phyloP scores from a whole-genome alignment of 306 rosid species.

The Mimosa bimucronata region DNA sequence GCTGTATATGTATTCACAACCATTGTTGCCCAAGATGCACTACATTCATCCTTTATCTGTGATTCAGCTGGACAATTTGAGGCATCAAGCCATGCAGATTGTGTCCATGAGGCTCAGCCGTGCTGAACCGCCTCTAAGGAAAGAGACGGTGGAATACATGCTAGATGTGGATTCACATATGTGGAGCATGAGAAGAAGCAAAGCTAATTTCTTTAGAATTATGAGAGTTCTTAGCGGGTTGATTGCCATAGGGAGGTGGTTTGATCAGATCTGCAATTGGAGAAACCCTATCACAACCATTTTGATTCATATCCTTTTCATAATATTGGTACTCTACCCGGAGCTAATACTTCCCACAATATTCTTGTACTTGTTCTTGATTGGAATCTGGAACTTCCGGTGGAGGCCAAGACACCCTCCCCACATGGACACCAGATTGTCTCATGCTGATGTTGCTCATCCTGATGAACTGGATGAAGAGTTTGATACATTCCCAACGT shows the following conservation, averaged over 20 bases:
- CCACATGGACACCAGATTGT: conserved; percentile 84
- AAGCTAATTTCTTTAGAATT: conserved; percentile 92
- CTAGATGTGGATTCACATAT: conserved; percentile 89
- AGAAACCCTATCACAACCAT: conserved; percentile 84
- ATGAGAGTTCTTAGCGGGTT: conserved; percentile 75
- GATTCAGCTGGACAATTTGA: conserved; percentile 71
- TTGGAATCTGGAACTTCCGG: conserved; percentile 88
- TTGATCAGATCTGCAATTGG: conserved; percentile 92
- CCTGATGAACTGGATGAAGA: conserved; percentile 89
- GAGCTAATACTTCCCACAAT: conserved; percentile 83
- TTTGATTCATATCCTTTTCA: conserved; percentile 77
- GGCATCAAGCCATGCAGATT: conserved; percentile 87
- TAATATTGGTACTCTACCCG: conserved; percentile 79
- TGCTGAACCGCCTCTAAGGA: conserved; percentile 88
- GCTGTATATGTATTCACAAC: conserved; percentile 74
- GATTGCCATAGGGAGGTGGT: conserved; percentile 79
- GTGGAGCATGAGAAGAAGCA: conserved; percentile 99
- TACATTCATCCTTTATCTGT: conserved; percentile 85
- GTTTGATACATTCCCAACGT: conserved; percentile 83
- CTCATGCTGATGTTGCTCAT: conserved; percentile 82
- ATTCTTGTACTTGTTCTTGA: conserved; percentile 83
- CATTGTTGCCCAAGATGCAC: conserved; percentile 94
- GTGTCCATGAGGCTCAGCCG: conserved; percentile 75
- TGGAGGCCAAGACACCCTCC: conserved; percentile 88
- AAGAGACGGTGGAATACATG: conserved; percentile 90